These are phyloP conservation scores for Pseudocercospora musae DNA, from an alignment of 2,329 filamentous ascomycete genomes.

Conservation along the genomic window DNA sequence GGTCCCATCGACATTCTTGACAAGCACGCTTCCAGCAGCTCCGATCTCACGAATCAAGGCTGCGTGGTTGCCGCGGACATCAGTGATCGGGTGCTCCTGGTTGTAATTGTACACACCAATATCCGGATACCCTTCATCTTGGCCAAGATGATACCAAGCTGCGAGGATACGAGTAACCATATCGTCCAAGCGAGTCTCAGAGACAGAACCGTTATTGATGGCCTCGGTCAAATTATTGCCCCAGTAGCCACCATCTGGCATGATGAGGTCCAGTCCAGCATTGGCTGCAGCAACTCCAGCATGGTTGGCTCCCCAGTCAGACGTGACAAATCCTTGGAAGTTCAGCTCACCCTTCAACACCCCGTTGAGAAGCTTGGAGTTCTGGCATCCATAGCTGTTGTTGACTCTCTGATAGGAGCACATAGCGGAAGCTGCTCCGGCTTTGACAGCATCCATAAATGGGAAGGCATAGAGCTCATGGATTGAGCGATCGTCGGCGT, in stretches of 20 bases:
- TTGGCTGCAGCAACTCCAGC: conserved; percentile 58
- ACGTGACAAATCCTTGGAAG: conserved; percentile 66
- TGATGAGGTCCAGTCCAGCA: conserved; percentile 63
- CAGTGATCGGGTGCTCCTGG: conserved; percentile 49
- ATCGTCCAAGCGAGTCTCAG: conserved; percentile 54
- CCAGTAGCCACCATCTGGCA: conserved; percentile 49
- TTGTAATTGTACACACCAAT: conserved; percentile 22
- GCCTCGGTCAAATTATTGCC: conserved; percentile 45
- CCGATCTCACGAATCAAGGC: conserved; percentile 41
- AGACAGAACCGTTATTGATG: conserved; percentile 54
- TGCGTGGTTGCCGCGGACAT: conserved; percentile 55
- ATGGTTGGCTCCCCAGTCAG: conserved; percentile 63
- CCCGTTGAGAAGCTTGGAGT: conserved; percentile 64
- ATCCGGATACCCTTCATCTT: conserved; percentile 43
- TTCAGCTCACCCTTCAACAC: conserved; percentile 69
- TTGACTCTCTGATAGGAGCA: conserved; percentile 62
- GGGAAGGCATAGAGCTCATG: conserved; percentile 40
- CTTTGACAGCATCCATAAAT: conserved; percentile 51
- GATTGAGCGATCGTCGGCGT: conserved; percentile 61
- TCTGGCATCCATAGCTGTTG: conserved; percentile 59
- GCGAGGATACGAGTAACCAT: conserved; percentile 54
- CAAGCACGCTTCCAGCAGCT: conserved; percentile 54
- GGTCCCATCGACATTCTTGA: conserved; percentile 62
- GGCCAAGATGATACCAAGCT: conserved; percentile 56
- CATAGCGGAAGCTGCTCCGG: conserved; percentile 51